Evolutionary conservation across 495 filamentous ascomycete species (phyloP), one percentile per base, ranked within the genome.

Genomic region (Margaritispora aquatica): DNA sequence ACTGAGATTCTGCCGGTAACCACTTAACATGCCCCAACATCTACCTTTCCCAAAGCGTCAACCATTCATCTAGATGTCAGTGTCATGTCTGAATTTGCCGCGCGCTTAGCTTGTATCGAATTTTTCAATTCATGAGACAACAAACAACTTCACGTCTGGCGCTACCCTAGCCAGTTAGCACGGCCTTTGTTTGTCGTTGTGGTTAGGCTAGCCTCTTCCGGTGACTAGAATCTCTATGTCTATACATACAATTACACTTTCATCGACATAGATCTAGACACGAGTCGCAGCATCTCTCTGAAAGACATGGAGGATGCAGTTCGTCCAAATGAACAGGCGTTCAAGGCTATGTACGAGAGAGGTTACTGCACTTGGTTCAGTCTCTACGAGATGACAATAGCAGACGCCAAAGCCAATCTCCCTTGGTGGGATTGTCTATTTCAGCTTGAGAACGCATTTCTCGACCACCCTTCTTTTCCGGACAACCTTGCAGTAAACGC

Each of bases 271-370:
- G 27, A 51, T 13, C 49, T 29, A 11, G 34, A 60, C 34, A 53
- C 47, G 31, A 51, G 20, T 47, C 36, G 57, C 50, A 34, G 5
- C 29, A 34, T 13, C 29, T 34, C 21, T 44, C 44, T 51, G 27
- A 57, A 57, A 21, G 26, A 29, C 53, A 65, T 65, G 59, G 49
- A 65, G n/a, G 63, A 61, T 61, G 59, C 59, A n/a, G 55, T 65
- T 26, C 63, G 63, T 46, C 63, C 55, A 52, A 61, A 44, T 53
- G 50, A 61, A 21, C 46, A 65, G 15, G 63, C 58, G 0, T 65
- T 65, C 20, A 58, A 59, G 21, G 63, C 58, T 20, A 61, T 61
- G 54, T 62, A 62, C 59, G 63, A 65, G 59, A 61, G 55, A 52
- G 62, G 59, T 26, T 65, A 62, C 56, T 26, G 59, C 41, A 65